These are phyloP conservation scores for Heliocybe sulcata DNA, from an alignment of 1,284 basidiomycete genomes.

Conservation along the genomic window DNA sequence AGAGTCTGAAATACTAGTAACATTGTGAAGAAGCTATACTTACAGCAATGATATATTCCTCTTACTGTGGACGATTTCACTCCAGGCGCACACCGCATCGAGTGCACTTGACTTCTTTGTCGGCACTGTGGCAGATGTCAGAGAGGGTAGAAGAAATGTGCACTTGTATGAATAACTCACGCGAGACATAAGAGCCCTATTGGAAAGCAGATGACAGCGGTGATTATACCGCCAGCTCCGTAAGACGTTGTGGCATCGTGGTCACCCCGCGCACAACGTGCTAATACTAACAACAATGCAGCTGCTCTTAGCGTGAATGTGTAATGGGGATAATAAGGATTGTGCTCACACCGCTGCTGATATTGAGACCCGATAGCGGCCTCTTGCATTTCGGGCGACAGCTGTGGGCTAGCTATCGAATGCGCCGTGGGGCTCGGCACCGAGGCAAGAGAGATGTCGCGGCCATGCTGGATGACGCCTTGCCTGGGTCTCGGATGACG, in stretches of 20 bases:
- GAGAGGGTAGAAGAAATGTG: neutral
- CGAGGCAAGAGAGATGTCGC: neutral
- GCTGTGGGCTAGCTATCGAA: neutral
- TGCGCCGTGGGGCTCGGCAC: neutral
- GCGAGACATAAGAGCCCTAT: neutral
- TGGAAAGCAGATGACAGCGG: conserved; percentile 1
- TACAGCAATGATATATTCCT: too few species aligned
- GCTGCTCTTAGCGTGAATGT: neutral
- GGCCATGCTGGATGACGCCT: too few species aligned
- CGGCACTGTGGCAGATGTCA: neutral
- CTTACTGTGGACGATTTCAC: too few species aligned
- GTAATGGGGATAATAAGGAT: neutral
- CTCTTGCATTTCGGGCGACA: neutral
- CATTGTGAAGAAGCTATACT: too few species aligned
- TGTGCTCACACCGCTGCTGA: conserved; percentile 10
- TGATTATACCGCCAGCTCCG: neutral
- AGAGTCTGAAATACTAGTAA: too few species aligned
- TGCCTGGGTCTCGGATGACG: too few species aligned
- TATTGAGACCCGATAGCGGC: conserved; percentile 6
- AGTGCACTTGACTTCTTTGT: neutral
- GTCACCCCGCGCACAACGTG: neutral
- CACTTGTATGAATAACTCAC: neutral
- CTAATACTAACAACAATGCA: neutral
- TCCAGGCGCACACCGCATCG: neutral
- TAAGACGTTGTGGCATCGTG: neutral